These are phyloP conservation scores for Exobasidium cylindrosporum DNA, from an alignment of 1,284 basidiomycete species.

Conservation along the genomic window DNA sequence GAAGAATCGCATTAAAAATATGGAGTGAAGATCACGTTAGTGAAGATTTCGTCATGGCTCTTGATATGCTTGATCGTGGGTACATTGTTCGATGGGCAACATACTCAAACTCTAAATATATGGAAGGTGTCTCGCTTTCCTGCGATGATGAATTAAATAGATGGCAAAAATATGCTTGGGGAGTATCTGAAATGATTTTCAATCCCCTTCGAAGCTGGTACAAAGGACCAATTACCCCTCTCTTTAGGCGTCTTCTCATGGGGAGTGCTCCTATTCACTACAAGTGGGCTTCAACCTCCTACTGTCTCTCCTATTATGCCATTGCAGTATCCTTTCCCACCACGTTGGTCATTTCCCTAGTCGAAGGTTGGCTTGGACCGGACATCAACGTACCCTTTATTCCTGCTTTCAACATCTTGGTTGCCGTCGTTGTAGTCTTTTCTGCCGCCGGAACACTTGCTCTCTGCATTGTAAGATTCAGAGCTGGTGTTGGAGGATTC, in stretches of 20 bases:
- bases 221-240: slow-evolving; percentile 69
- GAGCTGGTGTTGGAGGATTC: slow-evolving; percentile 66
- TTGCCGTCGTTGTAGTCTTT: slow-evolving; percentile 74
- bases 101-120: slow-evolving; percentile 74
- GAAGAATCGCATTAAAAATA: slow-evolving; percentile 62
- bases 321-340: slow-evolving; percentile 68
- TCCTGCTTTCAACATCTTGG: slow-evolving; percentile 66
- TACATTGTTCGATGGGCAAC: slow-evolving; percentile 80
- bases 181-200: slow-evolving; percentile 58
- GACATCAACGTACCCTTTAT: slow-evolving; percentile 66
- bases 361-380: slow-evolving; percentile 67
- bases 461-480: slow-evolving; percentile 71
- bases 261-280: slow-evolving; percentile 61
- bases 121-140: slow-evolving; percentile 78
- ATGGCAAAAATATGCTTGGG: slow-evolving; percentile 84
- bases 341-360: slow-evolving; percentile 68
- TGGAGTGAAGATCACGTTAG: slow-evolving; percentile 79
- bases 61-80: slow-evolving; percentile 57
- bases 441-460: slow-evolving; percentile 69
- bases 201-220: slow-evolving; percentile 65
- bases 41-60: slow-evolving; percentile 75
- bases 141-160: slow-evolving; percentile 74
- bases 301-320: slow-evolving; percentile 77
- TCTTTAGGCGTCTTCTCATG: slow-evolving; percentile 44
- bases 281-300: slow-evolving; percentile 67